Evolutionary conservation across 73 alveolate species (phyloP).

Genomic region (Blepharisma japonicum): DNA sequence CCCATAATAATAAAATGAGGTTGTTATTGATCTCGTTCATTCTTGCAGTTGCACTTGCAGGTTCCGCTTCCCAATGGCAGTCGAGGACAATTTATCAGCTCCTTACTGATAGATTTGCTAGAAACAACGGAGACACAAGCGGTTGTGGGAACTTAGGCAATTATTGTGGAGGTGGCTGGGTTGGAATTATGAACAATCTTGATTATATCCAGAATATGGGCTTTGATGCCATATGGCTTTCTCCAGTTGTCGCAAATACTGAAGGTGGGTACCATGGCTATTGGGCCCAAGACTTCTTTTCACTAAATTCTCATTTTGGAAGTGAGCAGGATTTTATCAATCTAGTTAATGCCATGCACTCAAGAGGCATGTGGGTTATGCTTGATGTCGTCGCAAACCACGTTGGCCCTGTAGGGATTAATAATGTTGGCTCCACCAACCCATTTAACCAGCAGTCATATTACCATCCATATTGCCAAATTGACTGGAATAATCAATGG

Average conservation of each 20-base stretch:
- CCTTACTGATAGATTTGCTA: slow-evolving; percentile 54
- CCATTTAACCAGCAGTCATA: slow-evolving; percentile 72
- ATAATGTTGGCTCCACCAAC: slow-evolving; percentile 8
- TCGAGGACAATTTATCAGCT: slow-evolving; percentile 58
- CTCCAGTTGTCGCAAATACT: slow-evolving; percentile 51
- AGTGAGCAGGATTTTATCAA: slow-evolving; percentile 40
- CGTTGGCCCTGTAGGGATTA: slow-evolving; percentile 43
- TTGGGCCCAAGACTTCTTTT: slow-evolving; percentile 43
- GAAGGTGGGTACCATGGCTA: slow-evolving; percentile 62
- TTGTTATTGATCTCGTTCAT: not conserved
- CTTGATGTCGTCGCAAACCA: slow-evolving; percentile 68
- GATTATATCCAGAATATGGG: slow-evolving; percentile 67
- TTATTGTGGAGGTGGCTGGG: slow-evolving; percentile 61
- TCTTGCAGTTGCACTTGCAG: slow-evolving; percentile 1
- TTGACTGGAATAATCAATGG: slow-evolving; percentile 43
- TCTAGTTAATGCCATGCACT: slow-evolving; percentile 41
- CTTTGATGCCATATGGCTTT: slow-evolving; percentile 67
- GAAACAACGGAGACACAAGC: slow-evolving; percentile 39
- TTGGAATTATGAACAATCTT: slow-evolving; percentile 50
- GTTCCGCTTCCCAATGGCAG: slow-evolving; percentile 56
- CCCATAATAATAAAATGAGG: too few species aligned
- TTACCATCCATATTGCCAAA: slow-evolving; percentile 78
- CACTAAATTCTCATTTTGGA: slow-evolving; percentile 52
- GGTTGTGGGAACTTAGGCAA: slow-evolving; percentile 42
- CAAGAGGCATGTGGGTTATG: slow-evolving; percentile 59